A percentile compares a stretch with the other conserved stretches of the same genome.
Evolutionary conservation across 176 grass and related monocot species (phyloP).

Genomic region (Coix lacrymajobi): DNA sequence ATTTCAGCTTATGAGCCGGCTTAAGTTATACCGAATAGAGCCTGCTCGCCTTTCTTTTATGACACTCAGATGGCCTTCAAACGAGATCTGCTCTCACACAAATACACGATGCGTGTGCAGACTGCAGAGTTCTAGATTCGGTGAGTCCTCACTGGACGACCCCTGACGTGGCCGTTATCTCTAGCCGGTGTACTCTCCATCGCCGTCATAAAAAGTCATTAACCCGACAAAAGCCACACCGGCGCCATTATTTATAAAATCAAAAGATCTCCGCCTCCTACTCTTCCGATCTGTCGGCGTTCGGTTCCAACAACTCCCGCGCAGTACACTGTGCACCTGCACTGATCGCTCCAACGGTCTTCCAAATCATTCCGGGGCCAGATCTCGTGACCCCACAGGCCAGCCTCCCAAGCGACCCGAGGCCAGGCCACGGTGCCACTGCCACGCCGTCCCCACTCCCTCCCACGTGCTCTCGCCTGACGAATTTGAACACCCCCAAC

Average conservation of each 20-base stretch:
- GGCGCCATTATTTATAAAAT: background rate
- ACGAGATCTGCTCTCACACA: too few relatives aligned
- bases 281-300: background rate
- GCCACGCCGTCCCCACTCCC: background rate
- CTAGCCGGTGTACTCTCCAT: too few relatives aligned
- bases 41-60: too few relatives aligned
- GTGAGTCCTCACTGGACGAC: too few relatives aligned
- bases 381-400: background rate
- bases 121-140: too few relatives aligned
- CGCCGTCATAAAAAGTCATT: too few relatives aligned
- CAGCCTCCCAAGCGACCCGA: background rate
- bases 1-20: too few relatives aligned
- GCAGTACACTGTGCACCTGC: background rate
- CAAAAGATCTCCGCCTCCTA: background rate
- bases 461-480: constrained; percentile 8
- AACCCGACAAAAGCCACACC: background rate
- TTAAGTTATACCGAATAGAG: too few relatives aligned
- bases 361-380: background rate
- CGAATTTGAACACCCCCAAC: constrained; percentile 58
- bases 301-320: background rate
- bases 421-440: background rate
- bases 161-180: too few relatives aligned
- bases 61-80: too few relatives aligned
- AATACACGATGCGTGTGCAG: too few relatives aligned
- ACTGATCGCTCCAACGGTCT: background rate